Conservation (phyloP, 768 basidiomycete species). For the Auriscalpium microsporum region DNA sequence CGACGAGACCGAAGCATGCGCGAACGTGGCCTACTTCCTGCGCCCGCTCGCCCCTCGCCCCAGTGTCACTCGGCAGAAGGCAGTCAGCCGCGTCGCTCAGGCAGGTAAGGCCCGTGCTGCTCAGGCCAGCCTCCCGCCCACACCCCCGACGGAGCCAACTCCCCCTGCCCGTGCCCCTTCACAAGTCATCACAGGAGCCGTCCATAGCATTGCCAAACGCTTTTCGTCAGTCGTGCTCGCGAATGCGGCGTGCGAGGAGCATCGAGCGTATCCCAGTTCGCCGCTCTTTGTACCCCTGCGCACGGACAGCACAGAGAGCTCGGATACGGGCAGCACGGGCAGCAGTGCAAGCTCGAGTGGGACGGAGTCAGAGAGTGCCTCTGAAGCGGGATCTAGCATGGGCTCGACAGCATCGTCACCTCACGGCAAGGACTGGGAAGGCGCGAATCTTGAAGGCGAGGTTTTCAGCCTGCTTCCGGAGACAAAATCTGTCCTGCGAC, state of each 20-base stretch:
- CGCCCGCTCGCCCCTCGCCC: conserved; percentile 12
- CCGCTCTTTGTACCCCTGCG: not conserved
- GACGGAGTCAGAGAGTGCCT: conserved; percentile 12
- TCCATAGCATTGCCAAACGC: conserved; percentile 52
- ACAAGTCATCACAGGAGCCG: conserved; percentile 38
- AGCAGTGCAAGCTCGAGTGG: conserved; percentile 6
- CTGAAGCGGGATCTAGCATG: not conserved
- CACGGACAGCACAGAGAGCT: not conserved
- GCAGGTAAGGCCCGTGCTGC: conserved; percentile 47
- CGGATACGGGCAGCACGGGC: conserved; percentile 4
- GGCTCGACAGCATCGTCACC: conserved; percentile 7
- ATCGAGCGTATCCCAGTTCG: too few species aligned
- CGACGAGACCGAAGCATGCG: conserved; percentile 67
- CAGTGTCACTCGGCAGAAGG: conserved; percentile 40
- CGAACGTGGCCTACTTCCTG: conserved; percentile 65
- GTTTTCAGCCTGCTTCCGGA: conserved; percentile 5
- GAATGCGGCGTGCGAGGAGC: not conserved
- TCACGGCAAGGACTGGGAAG: conserved; percentile 38
- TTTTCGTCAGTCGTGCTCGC: conserved; percentile 36
- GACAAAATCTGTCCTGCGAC: conserved; percentile 34
- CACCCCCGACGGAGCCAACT: conserved; percentile 24
- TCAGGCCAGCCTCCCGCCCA: conserved; percentile 33
- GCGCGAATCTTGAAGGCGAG: not conserved
- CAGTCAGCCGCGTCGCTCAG: conserved; percentile 45
- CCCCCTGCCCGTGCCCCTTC: conserved; percentile 18